Conservation (phyloP, 176 grass and related monocot species). For the Panicum miliaceum region DNA sequence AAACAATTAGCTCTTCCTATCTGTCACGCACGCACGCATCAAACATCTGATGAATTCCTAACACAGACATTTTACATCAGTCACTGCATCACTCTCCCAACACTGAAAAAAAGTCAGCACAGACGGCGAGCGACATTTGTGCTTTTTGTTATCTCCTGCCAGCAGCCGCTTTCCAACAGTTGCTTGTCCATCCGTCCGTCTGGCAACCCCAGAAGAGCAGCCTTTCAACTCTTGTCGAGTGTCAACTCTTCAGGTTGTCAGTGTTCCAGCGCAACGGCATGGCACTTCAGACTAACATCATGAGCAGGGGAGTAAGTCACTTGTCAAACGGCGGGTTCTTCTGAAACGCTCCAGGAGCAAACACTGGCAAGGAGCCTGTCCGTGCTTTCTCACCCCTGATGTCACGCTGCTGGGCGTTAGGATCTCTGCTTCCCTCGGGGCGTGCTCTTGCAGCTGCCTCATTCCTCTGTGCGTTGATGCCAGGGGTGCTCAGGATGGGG, state of each 20-base stretch:
- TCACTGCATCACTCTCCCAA: conserved; percentile 2
- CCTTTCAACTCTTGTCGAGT: background rate
- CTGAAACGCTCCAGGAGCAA: conserved; percentile 67
- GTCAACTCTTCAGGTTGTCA: background rate
- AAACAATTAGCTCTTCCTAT: conserved; percentile 33
- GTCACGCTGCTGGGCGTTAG: conserved; percentile 52
- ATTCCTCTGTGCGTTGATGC: conserved; percentile 36
- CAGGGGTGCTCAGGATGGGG: conserved; percentile 67
- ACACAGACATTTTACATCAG: conserved; percentile 13
- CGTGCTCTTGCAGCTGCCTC: conserved; percentile 44
- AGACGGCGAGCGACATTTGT: background rate
- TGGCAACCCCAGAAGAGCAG: conserved; percentile 17
- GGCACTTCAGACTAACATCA: conserved; percentile 22
- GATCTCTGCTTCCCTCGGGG: conserved; percentile 57
- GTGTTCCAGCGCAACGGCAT: background rate
- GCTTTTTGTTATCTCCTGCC: conserved; percentile 2
- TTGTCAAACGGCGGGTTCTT: conserved; percentile 61
- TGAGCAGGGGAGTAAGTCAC: conserved; percentile 50
- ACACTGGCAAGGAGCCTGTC: conserved; percentile 73
- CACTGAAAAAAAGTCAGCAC: conserved; percentile 42
- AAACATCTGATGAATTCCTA: conserved; percentile 33
- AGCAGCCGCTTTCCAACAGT: background rate
- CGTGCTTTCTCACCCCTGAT: conserved; percentile 50
- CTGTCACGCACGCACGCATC: background rate
- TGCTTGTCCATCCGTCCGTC: background rate